Conservation (phyloP, 2,329 filamentous ascomycete species). For the Diaporthe citriasiana region DNA sequence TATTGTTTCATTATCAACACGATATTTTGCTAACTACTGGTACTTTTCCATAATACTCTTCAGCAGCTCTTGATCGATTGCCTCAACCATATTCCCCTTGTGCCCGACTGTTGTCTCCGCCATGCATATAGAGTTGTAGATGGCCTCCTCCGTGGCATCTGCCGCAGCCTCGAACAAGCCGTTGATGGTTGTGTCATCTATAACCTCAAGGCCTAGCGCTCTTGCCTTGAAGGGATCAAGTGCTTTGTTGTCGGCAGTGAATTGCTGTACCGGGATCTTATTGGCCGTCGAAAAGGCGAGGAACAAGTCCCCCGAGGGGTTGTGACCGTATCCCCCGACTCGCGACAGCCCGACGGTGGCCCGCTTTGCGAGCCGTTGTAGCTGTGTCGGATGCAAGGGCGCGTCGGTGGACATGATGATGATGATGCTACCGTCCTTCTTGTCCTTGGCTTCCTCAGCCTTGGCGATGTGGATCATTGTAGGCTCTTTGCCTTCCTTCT, state of each 20-base stretch:
- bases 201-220: constrained; percentile 57
- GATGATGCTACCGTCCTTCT: constrained; percentile 74
- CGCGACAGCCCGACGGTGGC: constrained; percentile 71
- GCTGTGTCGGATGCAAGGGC: constrained; percentile 55
- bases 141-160: constrained; percentile 75
- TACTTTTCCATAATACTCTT: constrained; percentile 62
- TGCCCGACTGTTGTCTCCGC: constrained; percentile 71
- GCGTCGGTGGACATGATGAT: constrained; percentile 67
- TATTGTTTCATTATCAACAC: neutral
- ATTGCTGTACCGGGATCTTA: constrained; percentile 60
- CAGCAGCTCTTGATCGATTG: constrained; percentile 61
- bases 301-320: constrained; percentile 76
- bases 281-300: constrained; percentile 76
- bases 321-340: constrained; percentile 73
- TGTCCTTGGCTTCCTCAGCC: constrained; percentile 58
- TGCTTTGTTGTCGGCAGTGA: constrained; percentile 49
- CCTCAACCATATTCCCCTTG: constrained; percentile 63
- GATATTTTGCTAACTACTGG: constrained; percentile 16
- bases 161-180: constrained; percentile 72
- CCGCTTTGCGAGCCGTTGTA: constrained; percentile 50
- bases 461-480: constrained; percentile 47
- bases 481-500: constrained; percentile 45
- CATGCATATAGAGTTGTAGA: constrained; percentile 74
- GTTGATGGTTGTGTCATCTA: constrained; percentile 73
- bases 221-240: constrained; percentile 59